Conservation (phyloP, 768 basidiomycete genomes). For the Roridomyces roridus region DNA sequence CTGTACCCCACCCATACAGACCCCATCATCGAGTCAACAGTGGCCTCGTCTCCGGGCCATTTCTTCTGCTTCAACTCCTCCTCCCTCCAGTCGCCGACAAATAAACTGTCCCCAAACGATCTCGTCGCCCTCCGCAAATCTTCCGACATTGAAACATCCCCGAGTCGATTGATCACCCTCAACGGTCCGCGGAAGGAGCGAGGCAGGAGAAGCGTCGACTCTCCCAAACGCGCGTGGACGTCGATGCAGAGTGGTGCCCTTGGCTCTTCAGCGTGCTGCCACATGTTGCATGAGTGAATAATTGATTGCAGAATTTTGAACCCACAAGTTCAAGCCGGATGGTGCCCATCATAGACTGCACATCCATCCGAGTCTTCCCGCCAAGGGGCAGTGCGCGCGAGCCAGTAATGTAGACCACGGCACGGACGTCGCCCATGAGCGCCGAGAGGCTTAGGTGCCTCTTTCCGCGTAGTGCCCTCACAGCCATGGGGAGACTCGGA, state of each 20-base stretch:
- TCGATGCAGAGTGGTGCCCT: slow-evolving; percentile 13
- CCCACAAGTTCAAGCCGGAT: slow-evolving; percentile 4
- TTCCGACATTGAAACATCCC: slow-evolving; percentile 11
- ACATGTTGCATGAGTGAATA: neutral
- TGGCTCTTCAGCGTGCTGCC: slow-evolving; percentile 14
- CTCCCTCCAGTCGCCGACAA: slow-evolving; percentile 17
- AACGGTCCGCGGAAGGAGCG: slow-evolving; percentile 24
- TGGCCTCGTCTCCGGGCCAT: slow-evolving; percentile 16
- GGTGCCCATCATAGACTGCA: slow-evolving; percentile 3
- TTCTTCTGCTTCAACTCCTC: neutral
- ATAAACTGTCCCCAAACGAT: slow-evolving; percentile 5
- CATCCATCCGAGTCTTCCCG: slow-evolving; percentile 16
- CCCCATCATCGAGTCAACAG: slow-evolving; percentile 1
- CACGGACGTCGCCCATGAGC: slow-evolving; percentile 10
- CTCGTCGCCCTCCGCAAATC: slow-evolving; percentile 5
- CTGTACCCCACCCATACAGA: slow-evolving; percentile 4
- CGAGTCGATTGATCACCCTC: slow-evolving; percentile 2
- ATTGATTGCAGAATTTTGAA: neutral
- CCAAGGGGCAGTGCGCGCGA: neutral
- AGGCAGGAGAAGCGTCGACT: slow-evolving; percentile 11
- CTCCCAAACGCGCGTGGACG: slow-evolving; percentile 12
- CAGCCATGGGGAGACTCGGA: too few species aligned
- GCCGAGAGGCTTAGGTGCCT: slow-evolving; percentile 14
- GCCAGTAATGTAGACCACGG: slow-evolving; percentile 10
- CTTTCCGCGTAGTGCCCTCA: neutral